These are phyloP conservation scores for Coemansia sp. DNA, from an alignment of 192 early-diverging fungal species.

Conservation along the genomic window DNA sequence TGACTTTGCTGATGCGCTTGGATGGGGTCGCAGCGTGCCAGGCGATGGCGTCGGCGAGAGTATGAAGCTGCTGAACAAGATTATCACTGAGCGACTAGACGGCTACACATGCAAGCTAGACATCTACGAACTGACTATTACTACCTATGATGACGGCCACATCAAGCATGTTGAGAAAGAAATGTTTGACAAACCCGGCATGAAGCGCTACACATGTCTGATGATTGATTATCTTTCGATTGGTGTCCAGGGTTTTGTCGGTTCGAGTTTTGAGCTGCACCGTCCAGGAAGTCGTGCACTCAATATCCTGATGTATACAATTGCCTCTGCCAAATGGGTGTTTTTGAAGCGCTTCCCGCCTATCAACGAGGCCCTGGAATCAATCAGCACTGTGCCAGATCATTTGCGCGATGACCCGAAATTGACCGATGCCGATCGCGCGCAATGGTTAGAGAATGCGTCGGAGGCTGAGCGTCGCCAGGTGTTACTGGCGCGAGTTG, in stretches of 20 bases:
- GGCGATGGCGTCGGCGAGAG: constrained; percentile 61
- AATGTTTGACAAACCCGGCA: constrained; percentile 42
- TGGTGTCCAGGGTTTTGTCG: constrained; percentile 72
- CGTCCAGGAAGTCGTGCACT: constrained; percentile 62
- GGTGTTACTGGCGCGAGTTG: constrained; percentile 36
- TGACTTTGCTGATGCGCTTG: constrained; percentile 71
- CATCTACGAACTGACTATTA: constrained; percentile 66
- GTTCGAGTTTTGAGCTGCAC: constrained; percentile 67
- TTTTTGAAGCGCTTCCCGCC: constrained; percentile 61
- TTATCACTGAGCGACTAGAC: constrained; percentile 60
- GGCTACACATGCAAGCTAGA: constrained; percentile 66
- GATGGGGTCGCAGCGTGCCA: constrained; percentile 71
- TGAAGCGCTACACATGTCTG: constrained; percentile 54
- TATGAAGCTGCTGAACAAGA: constrained; percentile 57
- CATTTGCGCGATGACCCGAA: constrained; percentile 45
- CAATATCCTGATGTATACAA: constrained; percentile 67
- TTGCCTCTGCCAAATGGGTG: constrained; percentile 64
- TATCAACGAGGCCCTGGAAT: constrained; percentile 61
- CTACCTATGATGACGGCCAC: constrained; percentile 61
- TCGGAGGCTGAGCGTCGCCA: constrained; percentile 35
- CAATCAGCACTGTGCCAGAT: constrained; percentile 56
- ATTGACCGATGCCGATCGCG: constrained; percentile 39
- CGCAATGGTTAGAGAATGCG: constrained; percentile 31
- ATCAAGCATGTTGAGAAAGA: constrained; percentile 62
- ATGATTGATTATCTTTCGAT: constrained; percentile 75